Evolutionary conservation across 495 filamentous ascomycete species (phyloP), one percentile per base, ranked within the genome.

Genomic region (Penicillium nucicola): DNA sequence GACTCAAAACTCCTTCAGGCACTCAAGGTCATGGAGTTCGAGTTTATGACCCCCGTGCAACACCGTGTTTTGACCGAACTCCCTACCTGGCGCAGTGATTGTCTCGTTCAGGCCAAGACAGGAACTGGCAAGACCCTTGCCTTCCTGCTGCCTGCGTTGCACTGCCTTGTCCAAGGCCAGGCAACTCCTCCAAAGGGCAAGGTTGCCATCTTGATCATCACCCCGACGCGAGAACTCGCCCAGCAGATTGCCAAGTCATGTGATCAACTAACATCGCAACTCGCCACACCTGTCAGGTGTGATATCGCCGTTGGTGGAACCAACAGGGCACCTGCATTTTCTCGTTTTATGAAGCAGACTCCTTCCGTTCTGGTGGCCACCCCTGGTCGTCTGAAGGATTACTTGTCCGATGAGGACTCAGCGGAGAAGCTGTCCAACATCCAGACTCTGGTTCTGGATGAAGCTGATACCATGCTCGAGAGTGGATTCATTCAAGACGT

Each of bases 71-170:
- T 84, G 57, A 69, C 58, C 2, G 68, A 74, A 37, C 69, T 84
- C 17, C 79, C 80, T 17, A 66, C 53, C 28, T 73, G 75, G 68
- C 68, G 66, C 47, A 74, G 68, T 48, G 78, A 82, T 58, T 81
- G 77, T 39, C 69, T 78, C 13, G 88, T 88, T 34, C 88, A 91
- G 71, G 88, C 88, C 48, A 89, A 85, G 64, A 92, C 88, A n/a
- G 88, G 88, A 57, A 91, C 88, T 5, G 88, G 88, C 50, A 92
- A 92, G 64, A 92, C 88, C 1, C 74, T 90, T 32, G 88, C 86
- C 14, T 92, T 92, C 68, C 70, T 92, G 18, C 67, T 91, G 0
- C 88, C 88, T n/a, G 75, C 83, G 8, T 66, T 91, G 47, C 86
- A 92, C 61, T 80, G 79, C 40, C 72, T 89, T 14, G 62, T 90